A percentile compares a stretch with the other conserved stretches of the same genome.
phyloP scores from a whole-genome alignment of 2,329 filamentous ascomycete species.

The Alternaria sp. region DNA sequence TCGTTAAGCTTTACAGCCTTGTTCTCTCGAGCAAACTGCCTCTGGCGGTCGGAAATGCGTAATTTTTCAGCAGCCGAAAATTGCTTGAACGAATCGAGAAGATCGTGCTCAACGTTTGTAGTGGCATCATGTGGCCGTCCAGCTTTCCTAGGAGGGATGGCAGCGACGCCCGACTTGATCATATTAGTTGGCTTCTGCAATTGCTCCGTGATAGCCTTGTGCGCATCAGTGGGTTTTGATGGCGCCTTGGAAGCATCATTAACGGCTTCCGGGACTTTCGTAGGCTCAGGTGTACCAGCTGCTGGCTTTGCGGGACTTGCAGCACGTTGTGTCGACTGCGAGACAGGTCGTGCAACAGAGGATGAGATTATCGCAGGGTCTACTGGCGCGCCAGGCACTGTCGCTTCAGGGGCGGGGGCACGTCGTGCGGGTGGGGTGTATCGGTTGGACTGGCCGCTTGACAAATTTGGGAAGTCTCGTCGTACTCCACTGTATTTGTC shows the following conservation, averaged over 20 bases:
- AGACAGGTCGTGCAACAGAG: conserved; percentile 67
- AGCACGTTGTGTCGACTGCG: conserved; percentile 35
- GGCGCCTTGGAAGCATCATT: conserved; percentile 26
- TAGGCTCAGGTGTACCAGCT: conserved; percentile 26
- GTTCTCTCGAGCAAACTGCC: conserved; percentile 69
- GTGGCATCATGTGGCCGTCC: conserved; percentile 61
- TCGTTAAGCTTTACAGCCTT: conserved; percentile 94
- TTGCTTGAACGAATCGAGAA: conserved; percentile 69
- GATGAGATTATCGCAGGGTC: conserved; percentile 92
- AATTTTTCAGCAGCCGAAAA: conserved; percentile 70
- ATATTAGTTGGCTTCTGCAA: conserved; percentile 40
- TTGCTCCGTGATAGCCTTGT: conserved; percentile 35
- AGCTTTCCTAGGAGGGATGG: conserved; percentile 47
- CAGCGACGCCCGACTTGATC: conserved; percentile 39
- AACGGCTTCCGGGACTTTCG: conserved; percentile 4
- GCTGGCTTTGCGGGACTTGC: conserved; percentile 35
- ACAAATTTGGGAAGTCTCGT: conserved; percentile 73
- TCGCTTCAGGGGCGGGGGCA: conserved; percentile 76
- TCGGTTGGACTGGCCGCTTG: conserved; percentile 69
- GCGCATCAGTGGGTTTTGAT: conserved; percentile 24
- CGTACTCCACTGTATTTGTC: conserved; percentile 97
- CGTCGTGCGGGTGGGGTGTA: conserved; percentile 92
- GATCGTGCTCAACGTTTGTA: conserved; percentile 67
- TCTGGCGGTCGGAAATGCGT: conserved; percentile 64
- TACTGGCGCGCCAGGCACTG: conserved; percentile 77